Percentiles rank a stretch among this genome's conserved stretches.
Conservation (phyloP, 2,329 filamentous ascomycete genomes). For the Raffaelea albimanens region DNA sequence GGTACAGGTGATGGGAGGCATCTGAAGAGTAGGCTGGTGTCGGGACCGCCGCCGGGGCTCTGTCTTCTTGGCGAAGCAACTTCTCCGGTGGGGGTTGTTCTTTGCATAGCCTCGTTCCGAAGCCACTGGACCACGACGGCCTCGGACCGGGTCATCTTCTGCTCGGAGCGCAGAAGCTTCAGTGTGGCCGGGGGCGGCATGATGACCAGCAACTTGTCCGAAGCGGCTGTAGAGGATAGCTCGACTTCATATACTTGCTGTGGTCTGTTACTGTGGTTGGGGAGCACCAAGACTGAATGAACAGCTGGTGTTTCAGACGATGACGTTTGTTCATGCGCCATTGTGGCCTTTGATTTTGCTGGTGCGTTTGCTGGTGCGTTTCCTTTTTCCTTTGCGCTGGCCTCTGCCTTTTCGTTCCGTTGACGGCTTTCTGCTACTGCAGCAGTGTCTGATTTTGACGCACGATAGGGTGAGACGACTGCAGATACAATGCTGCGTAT, state of each 20-base stretch:
- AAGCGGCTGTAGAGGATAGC: conserved; percentile 19
- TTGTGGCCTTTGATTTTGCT: no score
- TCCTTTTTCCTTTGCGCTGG: no score
- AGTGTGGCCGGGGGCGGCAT: conserved; percentile 31
- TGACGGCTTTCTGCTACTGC: no score
- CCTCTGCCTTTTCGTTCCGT: no score
- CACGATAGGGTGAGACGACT: conserved; percentile 19
- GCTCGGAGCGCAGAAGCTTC: conserved; percentile 37
- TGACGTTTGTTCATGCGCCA: no score
- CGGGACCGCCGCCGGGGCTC: not conserved
- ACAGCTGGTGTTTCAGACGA: no score
- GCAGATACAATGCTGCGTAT: conserved; percentile 25
- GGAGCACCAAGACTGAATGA: conserved; percentile 22
- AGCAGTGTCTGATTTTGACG: conserved; percentile 2
- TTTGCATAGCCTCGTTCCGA: conserved; percentile 10
- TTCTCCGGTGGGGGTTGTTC: not conserved
- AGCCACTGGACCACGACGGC: conserved; percentile 36
- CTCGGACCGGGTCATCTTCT: conserved; percentile 33
- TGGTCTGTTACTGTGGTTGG: conserved; percentile 19
- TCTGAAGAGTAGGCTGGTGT: not conserved
- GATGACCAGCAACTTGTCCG: conserved; percentile 29
- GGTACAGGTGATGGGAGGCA: conserved; percentile 31
- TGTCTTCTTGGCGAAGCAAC: not conserved
- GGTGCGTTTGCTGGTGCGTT: no score
- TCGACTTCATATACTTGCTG: conserved; percentile 33